phyloP scores from a whole-genome alignment of 305 asterid species.

The Solanum aculeatissimum region DNA sequence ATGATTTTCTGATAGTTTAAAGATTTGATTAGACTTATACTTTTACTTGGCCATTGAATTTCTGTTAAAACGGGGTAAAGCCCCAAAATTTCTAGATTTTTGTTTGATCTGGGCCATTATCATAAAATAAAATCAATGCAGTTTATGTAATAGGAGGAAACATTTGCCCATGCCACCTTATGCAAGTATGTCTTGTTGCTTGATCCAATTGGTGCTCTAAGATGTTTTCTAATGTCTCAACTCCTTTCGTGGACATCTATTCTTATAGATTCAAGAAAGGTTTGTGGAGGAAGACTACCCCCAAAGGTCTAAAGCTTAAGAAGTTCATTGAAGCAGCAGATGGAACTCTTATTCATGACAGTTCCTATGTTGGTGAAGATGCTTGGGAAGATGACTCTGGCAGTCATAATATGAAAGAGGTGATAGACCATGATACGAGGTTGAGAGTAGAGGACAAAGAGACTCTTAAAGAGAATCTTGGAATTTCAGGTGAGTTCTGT shows the following conservation, averaged over 20 bases:
- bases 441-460: constrained; percentile 49
- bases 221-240: neutral
- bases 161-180: neutral
- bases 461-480: constrained; percentile 51
- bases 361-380: constrained; percentile 85
- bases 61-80: neutral
- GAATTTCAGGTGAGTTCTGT: constrained; percentile 59
- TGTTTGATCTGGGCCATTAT: neutral
- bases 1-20: neutral
- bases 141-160: neutral
- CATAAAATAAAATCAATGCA: neutral
- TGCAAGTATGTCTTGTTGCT: neutral
- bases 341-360: constrained; percentile 77
- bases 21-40: neutral
- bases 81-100: neutral
- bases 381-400: constrained; percentile 86
- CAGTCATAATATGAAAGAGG: constrained; percentile 36
- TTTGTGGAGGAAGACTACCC: constrained; percentile 85
- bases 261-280: constrained; percentile 67
- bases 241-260: neutral
- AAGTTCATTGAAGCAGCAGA: constrained; percentile 84
- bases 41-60: neutral
- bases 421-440: constrained; percentile 40
- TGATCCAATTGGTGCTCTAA: neutral
- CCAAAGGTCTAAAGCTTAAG: constrained; percentile 89